phyloP scores from a whole-genome alignment of 2,329 filamentous ascomycete species.

The Nigrograna mackinnonii region DNA sequence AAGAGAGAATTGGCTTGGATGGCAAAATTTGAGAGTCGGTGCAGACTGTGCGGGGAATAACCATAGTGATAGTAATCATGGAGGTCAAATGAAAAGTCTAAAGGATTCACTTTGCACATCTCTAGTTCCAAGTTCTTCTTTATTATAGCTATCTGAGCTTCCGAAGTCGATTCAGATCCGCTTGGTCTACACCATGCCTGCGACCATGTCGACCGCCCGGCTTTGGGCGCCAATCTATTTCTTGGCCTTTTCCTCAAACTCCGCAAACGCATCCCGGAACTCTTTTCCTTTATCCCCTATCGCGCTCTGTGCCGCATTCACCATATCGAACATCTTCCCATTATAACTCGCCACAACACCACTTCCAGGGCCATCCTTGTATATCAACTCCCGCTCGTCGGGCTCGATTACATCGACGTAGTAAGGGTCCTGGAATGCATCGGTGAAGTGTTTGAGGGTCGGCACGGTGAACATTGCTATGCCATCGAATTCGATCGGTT shows the following conservation, averaged over 20 bases:
- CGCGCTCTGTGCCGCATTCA: constrained; percentile 3
- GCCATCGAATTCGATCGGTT: constrained; percentile 30
- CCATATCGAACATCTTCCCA: constrained; percentile 15
- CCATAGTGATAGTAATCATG: too few species aligned
- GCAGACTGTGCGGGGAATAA: too few species aligned
- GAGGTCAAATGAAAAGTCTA: too few species aligned
- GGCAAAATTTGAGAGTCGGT: too few species aligned
- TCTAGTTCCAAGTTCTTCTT: too few species aligned
- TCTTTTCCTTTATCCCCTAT: constrained; percentile 2
- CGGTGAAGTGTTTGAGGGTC: constrained; percentile 24
- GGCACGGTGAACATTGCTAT: constrained; percentile 35
- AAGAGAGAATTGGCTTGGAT: too few species aligned
- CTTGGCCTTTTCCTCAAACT: constrained; percentile 8
- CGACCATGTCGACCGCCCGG: too few species aligned
- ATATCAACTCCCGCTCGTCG: constrained; percentile 33
- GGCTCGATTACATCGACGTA: constrained; percentile 31
- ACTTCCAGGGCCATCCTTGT: constrained; percentile 22
- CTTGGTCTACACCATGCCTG: too few species aligned
- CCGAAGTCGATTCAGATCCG: too few species aligned
- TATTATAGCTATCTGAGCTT: too few species aligned
- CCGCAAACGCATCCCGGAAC: constrained; percentile 3
- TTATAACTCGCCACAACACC: constrained; percentile 18
- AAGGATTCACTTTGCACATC: too few species aligned
- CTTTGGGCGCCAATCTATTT: too few species aligned
- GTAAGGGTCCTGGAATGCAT: constrained; percentile 35